A percentile compares a stretch with the other conserved stretches of the same genome.
phyloP scores from a whole-genome alignment of 164 flowering plant species.

The Umbellularia californica region DNA sequence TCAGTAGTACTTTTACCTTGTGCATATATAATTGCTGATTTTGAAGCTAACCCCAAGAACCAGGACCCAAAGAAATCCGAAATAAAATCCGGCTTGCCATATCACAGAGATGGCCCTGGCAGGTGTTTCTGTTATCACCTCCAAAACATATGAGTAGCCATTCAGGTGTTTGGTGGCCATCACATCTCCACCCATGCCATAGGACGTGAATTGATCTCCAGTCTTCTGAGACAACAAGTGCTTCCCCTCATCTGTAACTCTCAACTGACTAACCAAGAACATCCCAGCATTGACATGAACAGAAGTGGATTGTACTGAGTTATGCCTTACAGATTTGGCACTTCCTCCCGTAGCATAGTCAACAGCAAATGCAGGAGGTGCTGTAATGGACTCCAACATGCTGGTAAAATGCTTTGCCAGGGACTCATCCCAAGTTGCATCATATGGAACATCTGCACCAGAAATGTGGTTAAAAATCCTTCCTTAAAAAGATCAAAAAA shows the following conservation, averaged over 20 bases:
- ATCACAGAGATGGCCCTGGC: slow-evolving; percentile 30
- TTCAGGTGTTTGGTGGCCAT: not conserved
- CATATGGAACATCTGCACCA: slow-evolving; percentile 39
- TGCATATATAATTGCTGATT: slow-evolving; percentile 34
- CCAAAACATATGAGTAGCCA: not conserved
- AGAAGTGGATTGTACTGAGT: slow-evolving; percentile 30
- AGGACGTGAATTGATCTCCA: slow-evolving; percentile 30
- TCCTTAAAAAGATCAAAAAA: too few species aligned
- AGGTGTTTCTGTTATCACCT: slow-evolving; percentile 14
- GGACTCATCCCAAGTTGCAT: slow-evolving; percentile 16
- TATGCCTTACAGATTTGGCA: slow-evolving; percentile 25
- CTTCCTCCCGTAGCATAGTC: slow-evolving; percentile 43
- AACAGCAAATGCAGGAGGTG: slow-evolving; percentile 62
- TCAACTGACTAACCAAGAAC: slow-evolving; percentile 24
- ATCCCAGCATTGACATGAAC: slow-evolving; percentile 59
- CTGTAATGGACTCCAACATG: slow-evolving; percentile 49
- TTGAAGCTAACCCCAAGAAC: slow-evolving; percentile 39
- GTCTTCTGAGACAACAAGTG: slow-evolving; percentile 35
- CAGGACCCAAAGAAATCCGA: slow-evolving; percentile 41
- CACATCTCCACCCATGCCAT: slow-evolving; percentile 18
- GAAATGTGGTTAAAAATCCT: not conserved
- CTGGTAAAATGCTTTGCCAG: slow-evolving; percentile 34
- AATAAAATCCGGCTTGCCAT: slow-evolving; percentile 26
- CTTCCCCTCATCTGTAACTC: slow-evolving; percentile 21
- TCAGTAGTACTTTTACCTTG: slow-evolving; percentile 17